Percentiles rank a stretch among this genome's conserved stretches.
phyloP scores from a whole-genome alignment of 1,284 basidiomycete genomes.

The Rhodotorula sp. region DNA sequence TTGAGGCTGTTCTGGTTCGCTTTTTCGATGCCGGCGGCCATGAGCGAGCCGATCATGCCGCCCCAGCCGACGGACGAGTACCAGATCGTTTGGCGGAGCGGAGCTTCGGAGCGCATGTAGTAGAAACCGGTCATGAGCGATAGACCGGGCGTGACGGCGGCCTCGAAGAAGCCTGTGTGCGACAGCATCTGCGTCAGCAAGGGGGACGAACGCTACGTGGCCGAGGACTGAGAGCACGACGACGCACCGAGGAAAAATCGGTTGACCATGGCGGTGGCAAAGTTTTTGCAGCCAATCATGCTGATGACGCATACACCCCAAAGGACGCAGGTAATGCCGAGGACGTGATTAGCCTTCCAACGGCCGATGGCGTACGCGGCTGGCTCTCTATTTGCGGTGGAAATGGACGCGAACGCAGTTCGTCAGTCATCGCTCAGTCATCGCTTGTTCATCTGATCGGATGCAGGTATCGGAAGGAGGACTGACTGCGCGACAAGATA shows the following conservation, averaged over 20 bases:
- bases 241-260: conserved; percentile 44
- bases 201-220: background rate
- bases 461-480: too few species aligned
- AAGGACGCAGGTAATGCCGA: conserved; percentile 48
- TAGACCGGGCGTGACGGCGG: conserved; percentile 49
- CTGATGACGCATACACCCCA: conserved; percentile 48
- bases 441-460: too few species aligned
- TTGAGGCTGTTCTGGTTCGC: conserved; percentile 17
- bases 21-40: conserved; percentile 48
- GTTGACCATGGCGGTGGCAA: conserved; percentile 41
- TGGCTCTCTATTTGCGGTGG: conserved; percentile 1
- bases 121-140: conserved; percentile 48
- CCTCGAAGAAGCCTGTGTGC: conserved; percentile 45
- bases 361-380: conserved; percentile 42
- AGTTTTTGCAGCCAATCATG: conserved; percentile 44
- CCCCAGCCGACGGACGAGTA: conserved; percentile 49
- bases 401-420: too few species aligned
- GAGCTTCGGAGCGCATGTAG: conserved; percentile 46
- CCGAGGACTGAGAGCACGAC: conserved; percentile 5
- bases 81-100: conserved; percentile 50
- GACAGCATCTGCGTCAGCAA: background rate
- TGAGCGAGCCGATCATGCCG: conserved; percentile 49
- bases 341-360: conserved; percentile 46
- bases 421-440: too few species aligned
- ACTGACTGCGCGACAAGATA: conserved; percentile 41